These are phyloP conservation scores for Jaapia argillacea DNA, from an alignment of 768 basidiomycete species.

Conservation along the genomic window DNA sequence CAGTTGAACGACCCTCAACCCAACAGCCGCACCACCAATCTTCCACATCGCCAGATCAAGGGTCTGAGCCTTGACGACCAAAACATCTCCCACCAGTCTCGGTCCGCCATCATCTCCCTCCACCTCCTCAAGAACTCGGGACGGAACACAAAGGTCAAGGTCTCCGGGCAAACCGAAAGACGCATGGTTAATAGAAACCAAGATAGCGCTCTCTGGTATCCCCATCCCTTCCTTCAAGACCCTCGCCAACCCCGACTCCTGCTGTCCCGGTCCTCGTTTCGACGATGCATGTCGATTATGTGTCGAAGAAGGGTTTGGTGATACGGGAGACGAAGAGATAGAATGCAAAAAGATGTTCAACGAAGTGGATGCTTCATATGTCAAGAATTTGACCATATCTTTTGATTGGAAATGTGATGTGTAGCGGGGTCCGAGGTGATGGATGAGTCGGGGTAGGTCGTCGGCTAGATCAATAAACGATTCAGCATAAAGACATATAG, in stretches of 20 bases:
- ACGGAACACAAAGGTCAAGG: conserved; percentile 8
- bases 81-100: conserved; percentile 38
- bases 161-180: conserved; percentile 13
- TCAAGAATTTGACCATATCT: conserved; percentile 61
- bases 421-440: conserved; percentile 78
- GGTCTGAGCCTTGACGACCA: conserved; percentile 47
- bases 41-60: conserved; percentile 74
- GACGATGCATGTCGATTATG: too few species aligned
- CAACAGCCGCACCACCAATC: conserved; percentile 72
- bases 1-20: conserved; percentile 65
- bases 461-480: conserved; percentile 53
- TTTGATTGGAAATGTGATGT: conserved; percentile 67
- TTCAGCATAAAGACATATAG: conserved; percentile 9
- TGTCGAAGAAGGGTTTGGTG: too few species aligned
- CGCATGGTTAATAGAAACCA: conserved; percentile 30
- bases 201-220: conserved; percentile 24
- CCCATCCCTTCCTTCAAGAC: conserved; percentile 40
- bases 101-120: conserved; percentile 2
- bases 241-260: conserved; percentile 32
- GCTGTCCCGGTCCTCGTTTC: conserved; percentile 20
- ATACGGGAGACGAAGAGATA: too few species aligned
- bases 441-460: conserved; percentile 62
- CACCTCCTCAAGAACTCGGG: conserved; percentile 6
- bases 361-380: conserved; percentile 78
- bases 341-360: conserved; percentile 64